Evolutionary conservation across 2,329 filamentous ascomycete genomes (phyloP), one percentile per base, ranked within the genome.

Genomic region (Dactylellina sp.): DNA sequence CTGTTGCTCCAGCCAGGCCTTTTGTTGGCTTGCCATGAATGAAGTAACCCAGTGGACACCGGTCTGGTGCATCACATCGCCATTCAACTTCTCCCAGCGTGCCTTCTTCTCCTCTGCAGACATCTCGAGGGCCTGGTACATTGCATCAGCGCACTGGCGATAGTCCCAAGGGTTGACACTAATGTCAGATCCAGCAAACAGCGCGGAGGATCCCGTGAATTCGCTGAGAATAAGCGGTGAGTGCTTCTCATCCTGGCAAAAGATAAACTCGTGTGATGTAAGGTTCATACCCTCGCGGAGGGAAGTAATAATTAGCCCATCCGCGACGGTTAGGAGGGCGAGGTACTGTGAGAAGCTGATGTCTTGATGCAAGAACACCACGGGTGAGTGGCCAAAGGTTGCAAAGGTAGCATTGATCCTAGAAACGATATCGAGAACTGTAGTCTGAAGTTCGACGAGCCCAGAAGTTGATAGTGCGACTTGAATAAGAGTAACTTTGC

Each of bases 251-350:
- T 98, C 94, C 80, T 98, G 94, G 79, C 93, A 97, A 77, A 92
- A 91, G 35, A 97, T 86, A 79, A 93, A 98, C 80, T 98, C 94
- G 80, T 98, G 95, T 4, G 91, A 93, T 0, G 94, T 97, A 64
- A 98, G 82, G 80, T 97, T 98, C 95, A 98, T 98, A 75, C 94
- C 94, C 81, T 98, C 94, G 59, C 95, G 92, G 78, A 98, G 88
- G 80, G 92, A 96, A 1, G 94, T 96, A 79, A 98, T 95, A 87
- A 97, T 95, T 55, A 98, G 84, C 1, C 90, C 91, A 82, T 98
- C 93, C 1, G 94, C 95, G 59, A 96, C 89, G 1, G 92, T 92
- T 50, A 97, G 85, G 6, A 98, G 84, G 1, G 93, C 94, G n/a
- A 98, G 86, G 79, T 97, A 98, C 80, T 97, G 93, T 0, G 91